phyloP scores from a whole-genome alignment of 179 eudicot genomes.

The Sideroxylon spinosum region DNA sequence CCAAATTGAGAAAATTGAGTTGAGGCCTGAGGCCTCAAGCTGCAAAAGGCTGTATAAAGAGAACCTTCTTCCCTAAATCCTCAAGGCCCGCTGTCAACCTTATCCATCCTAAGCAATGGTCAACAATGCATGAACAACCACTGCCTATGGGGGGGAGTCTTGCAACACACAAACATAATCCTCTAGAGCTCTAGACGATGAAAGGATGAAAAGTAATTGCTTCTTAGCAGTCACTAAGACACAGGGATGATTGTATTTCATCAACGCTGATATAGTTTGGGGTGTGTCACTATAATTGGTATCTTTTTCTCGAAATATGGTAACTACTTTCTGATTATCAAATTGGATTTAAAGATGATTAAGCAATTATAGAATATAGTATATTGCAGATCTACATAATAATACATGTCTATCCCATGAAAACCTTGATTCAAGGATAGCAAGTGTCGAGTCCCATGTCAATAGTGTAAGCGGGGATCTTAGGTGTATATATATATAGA shows the following conservation, averaged over 20 bases:
- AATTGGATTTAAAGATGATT: neutral
- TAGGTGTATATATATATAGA: too few species aligned
- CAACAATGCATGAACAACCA: too few species aligned
- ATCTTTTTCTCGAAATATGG: neutral
- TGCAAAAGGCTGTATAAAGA: neutral
- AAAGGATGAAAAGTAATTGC: neutral
- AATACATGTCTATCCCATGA: neutral
- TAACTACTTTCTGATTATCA: neutral
- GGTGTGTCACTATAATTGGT: neutral
- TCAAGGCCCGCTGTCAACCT: neutral
- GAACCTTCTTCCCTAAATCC: neutral
- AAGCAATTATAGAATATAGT: neutral
- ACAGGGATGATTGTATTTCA: neutral
- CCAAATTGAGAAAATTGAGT: neutral
- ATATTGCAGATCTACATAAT: too few species aligned
- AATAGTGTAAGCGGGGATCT: too few species aligned
- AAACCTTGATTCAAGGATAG: too few species aligned
- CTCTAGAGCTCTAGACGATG: neutral
- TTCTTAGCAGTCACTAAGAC: neutral
- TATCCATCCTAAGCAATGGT: neutral
- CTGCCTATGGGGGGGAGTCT: too few species aligned
- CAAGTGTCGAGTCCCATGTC: too few species aligned
- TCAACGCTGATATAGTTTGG: neutral
- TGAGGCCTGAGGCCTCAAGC: neutral
- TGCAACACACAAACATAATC: too few species aligned